Conservation (phyloP, 495 filamentous ascomycete genomes). For the Neurospora sp. region DNA sequence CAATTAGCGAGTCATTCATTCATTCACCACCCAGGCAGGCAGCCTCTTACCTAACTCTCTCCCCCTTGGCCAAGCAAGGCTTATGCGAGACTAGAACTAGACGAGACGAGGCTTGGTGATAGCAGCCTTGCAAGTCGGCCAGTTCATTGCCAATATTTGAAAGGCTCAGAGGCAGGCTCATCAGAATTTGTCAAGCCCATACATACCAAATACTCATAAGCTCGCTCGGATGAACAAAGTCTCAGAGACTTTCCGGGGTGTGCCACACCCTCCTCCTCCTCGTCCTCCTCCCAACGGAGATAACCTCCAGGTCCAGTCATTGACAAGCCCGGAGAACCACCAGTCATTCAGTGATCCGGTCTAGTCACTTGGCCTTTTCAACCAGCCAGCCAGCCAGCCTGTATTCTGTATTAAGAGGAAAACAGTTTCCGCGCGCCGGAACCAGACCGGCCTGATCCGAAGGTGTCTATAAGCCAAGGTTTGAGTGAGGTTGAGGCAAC, state of each 20-base stretch:
- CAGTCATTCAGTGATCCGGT: neutral
- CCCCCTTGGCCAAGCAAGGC: neutral
- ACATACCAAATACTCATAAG: neutral
- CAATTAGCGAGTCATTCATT: neutral
- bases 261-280: neutral
- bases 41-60: neutral
- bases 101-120: neutral
- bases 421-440: too few species aligned
- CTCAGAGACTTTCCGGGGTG: neutral
- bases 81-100: neutral
- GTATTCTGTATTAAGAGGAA: too few species aligned
- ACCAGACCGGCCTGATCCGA: too few species aligned
- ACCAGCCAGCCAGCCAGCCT: too few species aligned
- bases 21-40: neutral
- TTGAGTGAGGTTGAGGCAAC: too few species aligned
- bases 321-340: neutral
- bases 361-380: too few species aligned
- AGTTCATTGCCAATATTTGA: neutral
- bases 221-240: neutral
- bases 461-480: too few species aligned
- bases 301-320: neutral
- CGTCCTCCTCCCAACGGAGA: neutral
- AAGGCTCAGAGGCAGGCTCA: neutral
- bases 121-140: neutral
- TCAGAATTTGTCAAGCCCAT: neutral